A percentile compares a stretch with the other conserved stretches of the same genome.
These are phyloP conservation scores for Afroboletus lepidellus DNA, from an alignment of 1,284 basidiomycete genomes.

Conservation along the genomic window DNA sequence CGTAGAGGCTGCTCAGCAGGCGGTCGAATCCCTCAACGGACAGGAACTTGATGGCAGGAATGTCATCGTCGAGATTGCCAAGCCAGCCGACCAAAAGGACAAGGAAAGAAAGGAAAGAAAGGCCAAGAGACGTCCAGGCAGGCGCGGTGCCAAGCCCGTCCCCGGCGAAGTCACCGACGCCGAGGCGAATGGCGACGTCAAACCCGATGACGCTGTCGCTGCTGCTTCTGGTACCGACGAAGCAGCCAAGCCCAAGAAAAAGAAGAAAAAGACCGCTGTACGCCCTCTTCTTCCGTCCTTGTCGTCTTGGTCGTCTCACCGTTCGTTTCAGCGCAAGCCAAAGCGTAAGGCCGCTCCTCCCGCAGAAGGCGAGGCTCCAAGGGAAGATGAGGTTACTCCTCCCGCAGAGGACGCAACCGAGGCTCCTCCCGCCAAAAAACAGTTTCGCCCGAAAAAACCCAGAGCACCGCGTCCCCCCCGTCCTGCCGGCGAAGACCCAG, in stretches of 20 bases:
- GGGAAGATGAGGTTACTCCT: conserved; percentile 37
- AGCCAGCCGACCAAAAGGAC: conserved; percentile 83
- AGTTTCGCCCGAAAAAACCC: conserved; percentile 59
- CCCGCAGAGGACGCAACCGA: conserved; percentile 37
- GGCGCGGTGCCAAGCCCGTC: conserved; percentile 78
- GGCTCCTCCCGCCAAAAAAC: conserved; percentile 43
- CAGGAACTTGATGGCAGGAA: conserved; percentile 84
- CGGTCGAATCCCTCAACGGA: conserved; percentile 84
- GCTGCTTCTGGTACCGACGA: conserved; percentile 49
- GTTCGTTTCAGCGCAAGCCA: conserved; percentile 51
- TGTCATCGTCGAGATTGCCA: conserved; percentile 87
- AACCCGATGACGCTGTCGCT: conserved; percentile 47
- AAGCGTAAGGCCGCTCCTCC: conserved; percentile 42
- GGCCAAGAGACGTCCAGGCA: conserved; percentile 73
- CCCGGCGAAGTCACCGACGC: conserved; percentile 84
- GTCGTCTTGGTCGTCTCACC: conserved; percentile 14
- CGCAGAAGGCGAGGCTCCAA: conserved; percentile 39
- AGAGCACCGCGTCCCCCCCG: conserved; percentile 58
- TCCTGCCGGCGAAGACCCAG: conserved; percentile 71
- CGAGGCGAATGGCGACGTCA: conserved; percentile 74
- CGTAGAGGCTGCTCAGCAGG: conserved; percentile 81
- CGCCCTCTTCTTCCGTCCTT: conserved; percentile 27
- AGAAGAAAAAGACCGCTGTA: conserved; percentile 70
- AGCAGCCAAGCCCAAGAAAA: conserved; percentile 75
- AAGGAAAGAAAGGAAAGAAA: conserved; percentile 72